Conservation (phyloP, 495 filamentous ascomycete species). For the Aspergillus baeticus region DNA sequence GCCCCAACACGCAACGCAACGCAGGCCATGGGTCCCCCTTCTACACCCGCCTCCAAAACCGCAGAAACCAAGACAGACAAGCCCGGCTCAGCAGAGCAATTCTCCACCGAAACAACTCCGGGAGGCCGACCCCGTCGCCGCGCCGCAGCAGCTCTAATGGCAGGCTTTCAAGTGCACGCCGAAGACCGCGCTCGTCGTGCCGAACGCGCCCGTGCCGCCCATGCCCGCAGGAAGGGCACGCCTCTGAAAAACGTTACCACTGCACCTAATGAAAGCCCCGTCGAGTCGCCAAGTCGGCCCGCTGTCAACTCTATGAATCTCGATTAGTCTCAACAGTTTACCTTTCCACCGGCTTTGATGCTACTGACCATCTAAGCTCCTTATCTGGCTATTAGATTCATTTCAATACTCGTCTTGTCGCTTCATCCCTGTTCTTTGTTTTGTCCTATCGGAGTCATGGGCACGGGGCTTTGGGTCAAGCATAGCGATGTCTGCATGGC, state of each 20-base stretch:
- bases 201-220: constrained; percentile 17
- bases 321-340: neutral
- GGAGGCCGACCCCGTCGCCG: constrained; percentile 23
- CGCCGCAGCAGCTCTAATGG: constrained; percentile 22
- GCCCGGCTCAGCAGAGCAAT: constrained; percentile 5
- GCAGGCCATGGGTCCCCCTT: neutral
- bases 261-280: neutral
- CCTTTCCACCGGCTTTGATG: neutral
- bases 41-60: constrained; percentile 6
- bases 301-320: neutral
- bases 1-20: neutral
- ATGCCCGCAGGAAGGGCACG: constrained; percentile 17
- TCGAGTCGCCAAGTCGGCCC: neutral
- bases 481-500: constrained; percentile 9
- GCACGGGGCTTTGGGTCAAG: neutral
- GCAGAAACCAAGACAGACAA: neutral
- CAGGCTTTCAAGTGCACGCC: constrained; percentile 20
- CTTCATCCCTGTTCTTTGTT: neutral
- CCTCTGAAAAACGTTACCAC: neutral
- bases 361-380: neutral
- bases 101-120: constrained; percentile 12
- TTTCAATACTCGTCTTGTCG: neutral
- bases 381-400: neutral
- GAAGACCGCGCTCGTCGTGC: constrained; percentile 21
- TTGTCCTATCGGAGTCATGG: constrained; percentile 1